Evolutionary conservation across 768 basidiomycete species (phyloP).

Genomic region (Sarcodon aspratus): DNA sequence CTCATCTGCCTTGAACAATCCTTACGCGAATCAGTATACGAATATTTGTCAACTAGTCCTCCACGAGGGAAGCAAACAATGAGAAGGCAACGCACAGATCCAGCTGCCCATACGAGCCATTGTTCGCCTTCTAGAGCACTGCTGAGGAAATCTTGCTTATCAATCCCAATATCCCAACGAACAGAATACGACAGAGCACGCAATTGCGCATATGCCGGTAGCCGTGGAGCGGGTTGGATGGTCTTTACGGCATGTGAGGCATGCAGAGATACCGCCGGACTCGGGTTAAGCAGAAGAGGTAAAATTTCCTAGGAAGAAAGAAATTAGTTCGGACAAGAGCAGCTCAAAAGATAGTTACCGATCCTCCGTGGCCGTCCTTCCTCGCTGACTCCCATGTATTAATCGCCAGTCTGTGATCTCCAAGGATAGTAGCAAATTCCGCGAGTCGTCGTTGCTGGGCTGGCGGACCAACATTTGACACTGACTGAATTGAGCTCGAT

Average conservation of each 20-base stretch:
- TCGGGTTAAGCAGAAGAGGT: slow-evolving; percentile 59
- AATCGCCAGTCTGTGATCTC: slow-evolving; percentile 79
- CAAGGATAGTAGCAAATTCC: slow-evolving; percentile 88
- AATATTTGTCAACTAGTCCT: neutral
- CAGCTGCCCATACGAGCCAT: slow-evolving; percentile 82
- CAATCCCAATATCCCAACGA: slow-evolving; percentile 67
- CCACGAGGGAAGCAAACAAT: slow-evolving; percentile 1
- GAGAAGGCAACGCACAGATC: slow-evolving; percentile 42
- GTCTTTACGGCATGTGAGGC: slow-evolving; percentile 47
- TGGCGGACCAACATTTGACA: slow-evolving; percentile 21
- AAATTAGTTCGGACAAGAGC: slow-evolving; percentile 1
- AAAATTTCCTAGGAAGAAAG: slow-evolving; percentile 56
- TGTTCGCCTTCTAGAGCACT: slow-evolving; percentile 60
- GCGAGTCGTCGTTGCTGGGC: slow-evolving; percentile 81
- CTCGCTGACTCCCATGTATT: slow-evolving; percentile 78
- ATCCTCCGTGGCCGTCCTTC: slow-evolving; percentile 82
- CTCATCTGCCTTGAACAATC: slow-evolving; percentile 60
- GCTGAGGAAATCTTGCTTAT: slow-evolving; percentile 43
- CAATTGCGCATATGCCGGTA: slow-evolving; percentile 54
- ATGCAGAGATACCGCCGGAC: slow-evolving; percentile 47
- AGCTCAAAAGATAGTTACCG: slow-evolving; percentile 35
- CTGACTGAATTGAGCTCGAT: slow-evolving; percentile 15
- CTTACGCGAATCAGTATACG: slow-evolving; percentile 3
- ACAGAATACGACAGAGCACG: slow-evolving; percentile 57
- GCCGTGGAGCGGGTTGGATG: slow-evolving; percentile 25